These are phyloP conservation scores for Colletotrichum lentis DNA, from an alignment of 2,329 filamentous ascomycete species.

Conservation along the genomic window DNA sequence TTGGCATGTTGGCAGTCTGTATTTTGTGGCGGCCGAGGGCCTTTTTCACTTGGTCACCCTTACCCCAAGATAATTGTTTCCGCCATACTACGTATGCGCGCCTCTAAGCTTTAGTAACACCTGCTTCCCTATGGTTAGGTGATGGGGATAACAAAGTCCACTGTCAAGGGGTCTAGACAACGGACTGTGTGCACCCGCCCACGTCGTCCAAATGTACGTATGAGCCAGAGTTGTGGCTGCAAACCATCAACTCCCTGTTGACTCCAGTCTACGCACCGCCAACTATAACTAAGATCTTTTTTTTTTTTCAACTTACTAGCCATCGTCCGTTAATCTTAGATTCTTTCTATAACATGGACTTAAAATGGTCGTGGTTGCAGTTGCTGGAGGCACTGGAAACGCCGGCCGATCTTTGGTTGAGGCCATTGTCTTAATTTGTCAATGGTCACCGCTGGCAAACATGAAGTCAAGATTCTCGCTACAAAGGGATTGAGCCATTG, in stretches of 20 bases:
- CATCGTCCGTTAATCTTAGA: neutral
- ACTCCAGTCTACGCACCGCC: neutral
- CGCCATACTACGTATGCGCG: neutral
- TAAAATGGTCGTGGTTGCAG: constrained; percentile 48
- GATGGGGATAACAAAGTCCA: neutral
- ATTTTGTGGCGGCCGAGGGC: constrained; percentile 12
- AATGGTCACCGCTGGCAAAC: constrained; percentile 45
- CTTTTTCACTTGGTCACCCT: too few relatives aligned
- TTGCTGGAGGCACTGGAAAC: constrained; percentile 57
- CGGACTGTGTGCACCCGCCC: neutral
- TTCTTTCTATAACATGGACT: neutral
- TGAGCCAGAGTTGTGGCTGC: neutral
- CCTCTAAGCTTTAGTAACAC: neutral
- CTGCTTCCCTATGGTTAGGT: neutral
- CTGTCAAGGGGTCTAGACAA: neutral
- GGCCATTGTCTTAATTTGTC: too few relatives aligned
- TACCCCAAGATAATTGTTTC: neutral
- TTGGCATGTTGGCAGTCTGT: constrained; percentile 5
- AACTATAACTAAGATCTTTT: too few relatives aligned
- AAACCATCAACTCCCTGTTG: neutral
- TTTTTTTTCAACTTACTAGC: too few relatives aligned
- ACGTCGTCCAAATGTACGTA: neutral
- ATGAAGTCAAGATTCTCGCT: constrained; percentile 52
- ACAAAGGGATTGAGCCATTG: constrained; percentile 46
- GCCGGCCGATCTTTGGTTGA: constrained; percentile 58